A percentile compares a stretch with the other conserved stretches of the same genome.
phyloP scores from a whole-genome alignment of 139 green algal genomes.

The Medakamo hakoo region DNA sequence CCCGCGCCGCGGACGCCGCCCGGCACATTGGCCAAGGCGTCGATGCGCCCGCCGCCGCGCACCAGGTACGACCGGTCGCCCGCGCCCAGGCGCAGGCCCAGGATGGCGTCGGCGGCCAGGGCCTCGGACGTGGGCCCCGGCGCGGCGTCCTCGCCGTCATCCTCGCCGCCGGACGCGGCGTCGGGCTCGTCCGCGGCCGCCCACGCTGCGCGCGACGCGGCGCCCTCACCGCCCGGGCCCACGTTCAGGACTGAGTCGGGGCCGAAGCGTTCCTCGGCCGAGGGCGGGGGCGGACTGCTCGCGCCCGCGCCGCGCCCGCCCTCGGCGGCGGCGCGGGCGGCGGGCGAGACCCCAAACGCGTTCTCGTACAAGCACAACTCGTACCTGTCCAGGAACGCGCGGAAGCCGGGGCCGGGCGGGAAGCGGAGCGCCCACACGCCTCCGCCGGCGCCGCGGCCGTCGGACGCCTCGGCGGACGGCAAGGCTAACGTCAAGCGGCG shows the following conservation, averaged over 20 bases:
- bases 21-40: constrained; percentile 72
- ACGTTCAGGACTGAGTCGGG: too few species aligned
- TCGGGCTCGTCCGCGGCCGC: constrained; percentile 15
- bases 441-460: too few species aligned
- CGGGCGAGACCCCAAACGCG: constrained; percentile 42
- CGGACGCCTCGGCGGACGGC: too few species aligned
- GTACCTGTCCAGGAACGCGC: constrained; percentile 26
- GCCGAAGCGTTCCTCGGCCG: too few species aligned
- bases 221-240: too few species aligned
- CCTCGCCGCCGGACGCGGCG: constrained; percentile 22
- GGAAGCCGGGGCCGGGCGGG: constrained; percentile 13
- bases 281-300: too few species aligned
- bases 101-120: background rate
- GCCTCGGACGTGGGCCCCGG: background rate
- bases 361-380: constrained; percentile 75
- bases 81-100: constrained; percentile 33
- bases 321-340: constrained; percentile 28
- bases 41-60: constrained; percentile 46
- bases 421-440: constrained; percentile 48
- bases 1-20: constrained; percentile 41
- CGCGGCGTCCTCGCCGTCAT: constrained; percentile 7
- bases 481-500: constrained; percentile 35
- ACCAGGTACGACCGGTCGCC: constrained; percentile 62
- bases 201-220: background rate
- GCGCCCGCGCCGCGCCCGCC: too few species aligned